A percentile compares a stretch with the other conserved stretches of the same genome.
Conservation (phyloP, 495 filamentous ascomycete species). For the Rhypophila decipiens region DNA sequence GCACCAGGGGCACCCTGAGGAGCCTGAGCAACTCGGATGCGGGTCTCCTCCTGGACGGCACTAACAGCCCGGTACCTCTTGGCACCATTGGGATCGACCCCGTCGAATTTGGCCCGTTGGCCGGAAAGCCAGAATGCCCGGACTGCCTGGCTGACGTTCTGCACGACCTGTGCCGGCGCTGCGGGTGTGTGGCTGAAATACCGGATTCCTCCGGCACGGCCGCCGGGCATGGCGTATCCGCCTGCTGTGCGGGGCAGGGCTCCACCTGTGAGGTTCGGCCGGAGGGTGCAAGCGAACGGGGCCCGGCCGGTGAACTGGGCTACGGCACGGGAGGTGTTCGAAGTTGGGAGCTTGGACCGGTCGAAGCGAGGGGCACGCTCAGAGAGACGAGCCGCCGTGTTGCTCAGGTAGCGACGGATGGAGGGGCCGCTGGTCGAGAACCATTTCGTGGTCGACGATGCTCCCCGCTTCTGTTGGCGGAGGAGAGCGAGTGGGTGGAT, state of each 20-base stretch:
- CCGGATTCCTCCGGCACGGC: conserved; percentile 63
- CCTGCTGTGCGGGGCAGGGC: conserved; percentile 77
- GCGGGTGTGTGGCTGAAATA: conserved; percentile 88
- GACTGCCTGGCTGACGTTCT: conserved; percentile 86
- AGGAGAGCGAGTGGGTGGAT: conserved; percentile 66
- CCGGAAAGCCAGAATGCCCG: conserved; percentile 86
- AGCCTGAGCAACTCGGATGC: conserved; percentile 50
- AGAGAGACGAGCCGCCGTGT: conserved; percentile 25
- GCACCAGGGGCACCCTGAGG: conserved; percentile 61
- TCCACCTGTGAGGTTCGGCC: conserved; percentile 88
- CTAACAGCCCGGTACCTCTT: conserved; percentile 69
- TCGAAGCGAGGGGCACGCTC: conserved; percentile 44
- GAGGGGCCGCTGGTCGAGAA: conserved; percentile 56
- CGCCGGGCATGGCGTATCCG: conserved; percentile 71
- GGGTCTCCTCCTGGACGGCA: conserved; percentile 61
- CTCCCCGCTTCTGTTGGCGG: conserved; percentile 62
- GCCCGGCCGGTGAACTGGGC: conserved; percentile 61
- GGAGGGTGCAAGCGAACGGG: conserved; percentile 84
- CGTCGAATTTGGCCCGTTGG: conserved; percentile 78
- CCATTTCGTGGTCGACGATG: conserved; percentile 53
- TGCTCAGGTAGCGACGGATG: conserved; percentile 56
- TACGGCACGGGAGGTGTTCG: conserved; percentile 60
- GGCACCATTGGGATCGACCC: conserved; percentile 61
- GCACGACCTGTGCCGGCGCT: conserved; percentile 81
- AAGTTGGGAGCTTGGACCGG: conserved; percentile 58